Evolutionary conservation across 202 grass and related monocot genomes (phyloP).

Genomic region (Dendrocalamus latiflorus): DNA sequence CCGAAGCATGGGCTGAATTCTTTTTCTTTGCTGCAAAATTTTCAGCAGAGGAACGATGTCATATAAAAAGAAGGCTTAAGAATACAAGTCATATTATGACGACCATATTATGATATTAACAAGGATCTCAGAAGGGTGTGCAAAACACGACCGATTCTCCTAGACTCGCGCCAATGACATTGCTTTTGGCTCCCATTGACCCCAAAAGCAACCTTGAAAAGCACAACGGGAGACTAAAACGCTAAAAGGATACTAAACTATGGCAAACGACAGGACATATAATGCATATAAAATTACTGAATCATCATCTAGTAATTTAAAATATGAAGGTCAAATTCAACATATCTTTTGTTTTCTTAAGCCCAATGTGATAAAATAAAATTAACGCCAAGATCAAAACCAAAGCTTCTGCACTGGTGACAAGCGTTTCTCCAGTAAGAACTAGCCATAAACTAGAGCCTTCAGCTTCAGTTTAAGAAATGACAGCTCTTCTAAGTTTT

Average conservation of each 20-base stretch:
- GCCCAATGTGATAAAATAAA: not conserved
- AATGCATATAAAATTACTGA: conserved; percentile 1
- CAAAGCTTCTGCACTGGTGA: not conserved
- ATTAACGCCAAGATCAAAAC: not conserved
- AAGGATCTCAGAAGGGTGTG: conserved; percentile 8
- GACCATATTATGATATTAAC: not conserved
- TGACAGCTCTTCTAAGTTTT: not conserved
- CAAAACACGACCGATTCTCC: conserved; percentile 8
- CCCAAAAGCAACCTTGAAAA: conserved; percentile 15
- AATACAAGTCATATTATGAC: not conserved
- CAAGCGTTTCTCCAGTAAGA: not conserved
- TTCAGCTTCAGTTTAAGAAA: not conserved
- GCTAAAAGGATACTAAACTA: conserved; percentile 20
- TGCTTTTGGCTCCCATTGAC: conserved; percentile 9
- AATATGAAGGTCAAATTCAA: conserved; percentile 1
- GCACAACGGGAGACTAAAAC: conserved; percentile 28
- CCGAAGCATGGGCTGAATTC: conserved; percentile 28
- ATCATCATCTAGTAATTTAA: conserved; percentile 9
- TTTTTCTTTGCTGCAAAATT: conserved; percentile 70
- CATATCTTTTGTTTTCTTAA: not conserved
- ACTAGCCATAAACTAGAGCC: not conserved
- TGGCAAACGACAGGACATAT: not conserved
- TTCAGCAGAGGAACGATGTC: not conserved
- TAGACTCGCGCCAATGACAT: not conserved
- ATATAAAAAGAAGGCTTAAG: not conserved